Conservation (phyloP, 495 filamentous ascomycete species). For the Penicillium antarcticum region DNA sequence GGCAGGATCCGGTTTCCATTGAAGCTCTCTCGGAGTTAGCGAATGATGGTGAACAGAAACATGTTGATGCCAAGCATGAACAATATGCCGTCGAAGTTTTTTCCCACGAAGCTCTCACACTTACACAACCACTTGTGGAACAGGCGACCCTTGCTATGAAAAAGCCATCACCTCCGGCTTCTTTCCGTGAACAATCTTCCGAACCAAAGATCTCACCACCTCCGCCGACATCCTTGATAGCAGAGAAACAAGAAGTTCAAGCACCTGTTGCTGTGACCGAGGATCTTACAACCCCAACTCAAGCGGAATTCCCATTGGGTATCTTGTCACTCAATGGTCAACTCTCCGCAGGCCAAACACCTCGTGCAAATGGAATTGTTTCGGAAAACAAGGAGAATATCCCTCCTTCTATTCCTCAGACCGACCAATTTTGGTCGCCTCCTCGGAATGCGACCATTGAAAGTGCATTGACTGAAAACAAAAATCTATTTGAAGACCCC, state of each 20-base stretch:
- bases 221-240: not conserved
- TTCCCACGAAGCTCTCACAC: not conserved
- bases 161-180: not conserved
- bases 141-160: not conserved
- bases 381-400: constrained; percentile 24
- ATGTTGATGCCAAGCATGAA: not conserved
- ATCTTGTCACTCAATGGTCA: not conserved
- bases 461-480: constrained; percentile 9
- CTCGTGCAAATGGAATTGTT: constrained; percentile 5
- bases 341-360: not conserved
- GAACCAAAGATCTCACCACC: not conserved
- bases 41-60: not conserved
- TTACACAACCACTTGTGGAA: not conserved
- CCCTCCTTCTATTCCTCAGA: constrained; percentile 10
- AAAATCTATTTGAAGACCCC: not conserved
- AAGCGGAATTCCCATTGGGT: constrained; percentile 1
- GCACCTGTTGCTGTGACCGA: constrained; percentile 3
- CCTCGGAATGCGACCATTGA: not conserved
- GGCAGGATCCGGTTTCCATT: not conserved
- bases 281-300: constrained; percentile 16
- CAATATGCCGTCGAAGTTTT: not conserved
- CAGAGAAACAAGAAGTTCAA: not conserved
- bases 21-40: not conserved
- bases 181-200: not conserved
- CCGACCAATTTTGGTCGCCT: not conserved